phyloP scores from a whole-genome alignment of 495 filamentous ascomycete genomes.

The Penicillium paxilli region DNA sequence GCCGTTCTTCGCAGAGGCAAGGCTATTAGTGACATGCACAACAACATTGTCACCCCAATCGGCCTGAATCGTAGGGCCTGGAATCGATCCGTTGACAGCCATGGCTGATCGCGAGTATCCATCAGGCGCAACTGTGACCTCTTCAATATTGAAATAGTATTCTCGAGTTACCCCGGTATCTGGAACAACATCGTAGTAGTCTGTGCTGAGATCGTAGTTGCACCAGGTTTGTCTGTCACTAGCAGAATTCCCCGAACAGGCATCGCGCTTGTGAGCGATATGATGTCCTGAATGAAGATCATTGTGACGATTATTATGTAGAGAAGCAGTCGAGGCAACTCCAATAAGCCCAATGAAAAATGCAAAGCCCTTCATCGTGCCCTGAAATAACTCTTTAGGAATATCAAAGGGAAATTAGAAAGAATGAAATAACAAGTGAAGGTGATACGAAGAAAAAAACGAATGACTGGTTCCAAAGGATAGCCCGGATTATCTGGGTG shows the following conservation, averaged over 20 bases:
- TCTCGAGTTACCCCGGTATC: slow-evolving; percentile 35
- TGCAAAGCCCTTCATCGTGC: background rate
- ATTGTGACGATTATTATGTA: background rate
- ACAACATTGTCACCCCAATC: slow-evolving; percentile 69
- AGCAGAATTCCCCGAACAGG: slow-evolving; percentile 41
- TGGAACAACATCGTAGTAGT: slow-evolving; percentile 45
- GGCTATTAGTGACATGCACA: slow-evolving; percentile 66
- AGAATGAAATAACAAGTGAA: background rate
- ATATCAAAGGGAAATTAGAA: too few relatives aligned
- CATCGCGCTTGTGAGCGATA: background rate
- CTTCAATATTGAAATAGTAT: slow-evolving; percentile 31
- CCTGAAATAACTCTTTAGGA: background rate
- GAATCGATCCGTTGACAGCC: slow-evolving; percentile 72
- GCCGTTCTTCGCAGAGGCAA: slow-evolving; percentile 66
- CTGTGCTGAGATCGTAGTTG: slow-evolving; percentile 47
- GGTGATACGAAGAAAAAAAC: background rate
- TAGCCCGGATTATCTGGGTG: background rate
- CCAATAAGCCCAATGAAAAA: background rate
- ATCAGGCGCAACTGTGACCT: slow-evolving; percentile 70
- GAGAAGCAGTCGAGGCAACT: background rate
- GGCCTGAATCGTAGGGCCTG: slow-evolving; percentile 58
- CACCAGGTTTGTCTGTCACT: slow-evolving; percentile 38
- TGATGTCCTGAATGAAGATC: background rate
- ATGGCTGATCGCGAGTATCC: slow-evolving; percentile 74
- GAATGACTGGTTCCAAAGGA: background rate